These are phyloP conservation scores for Pythium brassicae DNA, from an alignment of 352 stramenopile genomes.

Conservation along the genomic window DNA sequence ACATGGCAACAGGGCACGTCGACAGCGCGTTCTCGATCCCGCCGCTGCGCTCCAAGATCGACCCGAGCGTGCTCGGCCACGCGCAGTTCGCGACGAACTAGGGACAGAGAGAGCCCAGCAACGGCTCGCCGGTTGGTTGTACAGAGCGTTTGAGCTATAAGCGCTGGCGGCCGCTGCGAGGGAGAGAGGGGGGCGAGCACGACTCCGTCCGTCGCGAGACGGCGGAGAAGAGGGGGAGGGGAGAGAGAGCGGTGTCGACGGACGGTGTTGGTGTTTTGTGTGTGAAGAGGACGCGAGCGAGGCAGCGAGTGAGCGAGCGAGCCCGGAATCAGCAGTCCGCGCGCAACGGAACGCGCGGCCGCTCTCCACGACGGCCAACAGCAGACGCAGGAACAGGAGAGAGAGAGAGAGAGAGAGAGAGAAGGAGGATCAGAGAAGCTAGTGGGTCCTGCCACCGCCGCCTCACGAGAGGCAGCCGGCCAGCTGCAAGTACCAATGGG, in stretches of 20 bases:
- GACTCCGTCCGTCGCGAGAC: neutral
- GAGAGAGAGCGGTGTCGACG: neutral
- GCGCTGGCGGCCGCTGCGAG: neutral
- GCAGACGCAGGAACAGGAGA: neutral
- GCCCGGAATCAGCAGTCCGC: constrained; percentile 2
- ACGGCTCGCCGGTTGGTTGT: too few species aligned
- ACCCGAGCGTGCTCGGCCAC: constrained; percentile 55
- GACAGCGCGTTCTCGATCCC: constrained; percentile 51
- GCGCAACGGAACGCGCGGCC: constrained; percentile 43
- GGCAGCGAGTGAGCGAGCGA: neutral
- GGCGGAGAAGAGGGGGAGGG: neutral
- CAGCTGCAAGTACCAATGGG: constrained; percentile 9
- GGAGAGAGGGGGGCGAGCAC: neutral
- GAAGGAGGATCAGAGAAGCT: neutral
- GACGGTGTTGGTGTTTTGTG: neutral
- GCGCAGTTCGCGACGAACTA: constrained; percentile 55
- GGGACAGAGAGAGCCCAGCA: too few species aligned
- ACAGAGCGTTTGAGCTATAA: neutral
- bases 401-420: constrained; percentile 4
- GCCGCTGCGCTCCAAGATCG: constrained; percentile 75
- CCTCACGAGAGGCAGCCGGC: too few species aligned
- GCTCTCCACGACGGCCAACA: neutral
- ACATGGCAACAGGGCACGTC: constrained; percentile 32
- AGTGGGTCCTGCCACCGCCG: neutral
- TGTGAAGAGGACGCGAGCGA: neutral